Evolutionary conservation across 352 stramenopile species (phyloP), one percentile per base, ranked within the genome.

Genomic region (Globisporangium yorkense): DNA sequence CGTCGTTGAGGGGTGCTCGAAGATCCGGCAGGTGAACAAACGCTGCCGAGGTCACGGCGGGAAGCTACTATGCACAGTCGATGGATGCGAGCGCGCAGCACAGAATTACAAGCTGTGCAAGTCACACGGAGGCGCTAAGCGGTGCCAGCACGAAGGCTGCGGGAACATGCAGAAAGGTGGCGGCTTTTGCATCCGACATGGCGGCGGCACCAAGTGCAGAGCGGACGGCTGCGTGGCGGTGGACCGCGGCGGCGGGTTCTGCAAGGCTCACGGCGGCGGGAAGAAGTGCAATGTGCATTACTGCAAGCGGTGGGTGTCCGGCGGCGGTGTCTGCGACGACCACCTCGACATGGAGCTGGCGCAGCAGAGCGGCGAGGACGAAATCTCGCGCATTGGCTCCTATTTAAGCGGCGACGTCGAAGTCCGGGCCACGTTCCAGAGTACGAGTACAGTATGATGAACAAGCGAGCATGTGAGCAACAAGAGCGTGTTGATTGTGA

Each of bases 21-120:
- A 95, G 73, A 92, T 89, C 60, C 83, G 81, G 16, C 85, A 95
- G 47, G 79, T 91, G 21, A 92, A 91, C 62, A 93, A 92, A 53
- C 83, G 80, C 27, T 95, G 85, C 54, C 76, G 83, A 6, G 82
- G 82, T 8, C 85, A 95, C 56, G 85, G 85, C 18, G 85, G 85
- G 18, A 93, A 92, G 61, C 66, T 90, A 31, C 62, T 85, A 54
- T 95, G 85, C 67, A 85, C 71, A 15, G 65, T 90, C 16, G 77
- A 88, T 16, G 84, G 87, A n/a, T 95, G 86, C 55, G 72, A 89
- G 40, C 80, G 81, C 18, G 72, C 87, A 29, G 84, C 83, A 9
- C 86, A 95, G 57, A 91, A 81, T 60, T 86, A 81, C 43, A 87
- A 89, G 46, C 68, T 92, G 1, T 95, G 85, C 62, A 95, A 95